A percentile compares a stretch with the other conserved stretches of the same genome.
phyloP scores from a whole-genome alignment of 345 rosid species.

The Corymbia maculata region DNA sequence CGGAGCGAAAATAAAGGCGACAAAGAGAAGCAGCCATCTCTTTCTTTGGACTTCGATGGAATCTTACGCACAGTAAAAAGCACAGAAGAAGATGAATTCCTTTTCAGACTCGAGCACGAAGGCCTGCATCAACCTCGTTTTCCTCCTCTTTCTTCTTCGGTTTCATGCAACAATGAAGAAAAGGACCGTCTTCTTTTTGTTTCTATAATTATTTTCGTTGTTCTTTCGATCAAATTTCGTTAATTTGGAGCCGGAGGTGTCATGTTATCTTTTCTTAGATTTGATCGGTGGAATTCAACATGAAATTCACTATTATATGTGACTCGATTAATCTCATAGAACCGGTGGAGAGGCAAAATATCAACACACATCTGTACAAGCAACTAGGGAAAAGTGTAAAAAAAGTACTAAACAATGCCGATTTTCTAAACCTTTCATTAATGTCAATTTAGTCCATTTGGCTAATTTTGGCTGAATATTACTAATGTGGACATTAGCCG shows the following conservation, averaged over 20 bases:
- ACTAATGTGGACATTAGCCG: no score
- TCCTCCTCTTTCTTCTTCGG: background rate
- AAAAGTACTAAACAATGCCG: no score
- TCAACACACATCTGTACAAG: background rate
- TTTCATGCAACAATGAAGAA: background rate
- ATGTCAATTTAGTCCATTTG: no score
- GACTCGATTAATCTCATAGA: background rate
- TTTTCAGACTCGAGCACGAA: background rate
- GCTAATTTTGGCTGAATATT: no score
- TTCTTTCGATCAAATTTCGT: background rate
- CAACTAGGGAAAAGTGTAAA: background rate
- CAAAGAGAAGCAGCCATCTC: background rate
- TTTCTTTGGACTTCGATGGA: background rate
- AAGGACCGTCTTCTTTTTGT: background rate
- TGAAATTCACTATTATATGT: background rate
- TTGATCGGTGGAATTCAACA: background rate
- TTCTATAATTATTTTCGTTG: background rate
- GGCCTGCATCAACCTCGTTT: background rate
- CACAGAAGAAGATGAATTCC: background rate
- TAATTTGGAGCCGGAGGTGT: background rate
- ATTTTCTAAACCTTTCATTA: no score
- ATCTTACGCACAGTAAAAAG: background rate
- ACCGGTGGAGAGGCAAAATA: background rate
- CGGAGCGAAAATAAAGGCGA: background rate
- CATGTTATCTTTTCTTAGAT: background rate